Evolutionary conservation across 768 basidiomycete genomes (phyloP), one percentile per base, ranked within the genome.

Genomic region (Lactifluus echinatus): DNA sequence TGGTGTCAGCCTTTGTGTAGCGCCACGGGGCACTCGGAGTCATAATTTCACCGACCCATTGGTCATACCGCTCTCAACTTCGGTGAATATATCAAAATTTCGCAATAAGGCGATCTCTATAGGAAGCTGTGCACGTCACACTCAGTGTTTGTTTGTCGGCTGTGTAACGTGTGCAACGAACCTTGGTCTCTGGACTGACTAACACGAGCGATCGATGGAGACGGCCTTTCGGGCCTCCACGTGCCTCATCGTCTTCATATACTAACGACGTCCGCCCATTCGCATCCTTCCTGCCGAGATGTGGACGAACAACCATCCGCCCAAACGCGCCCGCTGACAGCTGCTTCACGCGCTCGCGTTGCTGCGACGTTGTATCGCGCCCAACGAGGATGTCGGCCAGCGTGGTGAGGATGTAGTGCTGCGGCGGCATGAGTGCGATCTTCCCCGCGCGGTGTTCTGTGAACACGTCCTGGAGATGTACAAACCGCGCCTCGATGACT

Each of bases 341-440:
- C 17, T 61, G 60, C 47, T 71, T 66, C 10, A 85, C 73, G 56
- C 69, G 71, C 31, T 68, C 72, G 39, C 77, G 72, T 63, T 85
- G 81, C 15, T 71, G 73, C 0, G 63, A 37, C 2, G 78, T 80
- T 56, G 70, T 78, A 49, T 59, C 51, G 7, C 67, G 56, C 40
- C 77, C 78, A 2, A 67, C 56, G 23, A 87, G 70, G 33, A 87
- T 72, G 31, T 73, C 73, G 4, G 80, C 73, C 36, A 89, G 73
- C 3, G 84, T 87, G 10, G 75, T 71, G 26, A 88, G 68, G 50
- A 89, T 76, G 66, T 89, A 89, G 65, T 76, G 84, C 66, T 89
- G 87, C 12, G 87, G 87, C 17, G 86, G 85, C 82, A 87, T 82
- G 44, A 87, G 73, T 3, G 73, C 73, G 56, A 87, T 81, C 56